Percentiles rank a stretch among this genome's conserved stretches.
phyloP scores from a whole-genome alignment of 768 basidiomycete genomes.

The Russula sp. region DNA sequence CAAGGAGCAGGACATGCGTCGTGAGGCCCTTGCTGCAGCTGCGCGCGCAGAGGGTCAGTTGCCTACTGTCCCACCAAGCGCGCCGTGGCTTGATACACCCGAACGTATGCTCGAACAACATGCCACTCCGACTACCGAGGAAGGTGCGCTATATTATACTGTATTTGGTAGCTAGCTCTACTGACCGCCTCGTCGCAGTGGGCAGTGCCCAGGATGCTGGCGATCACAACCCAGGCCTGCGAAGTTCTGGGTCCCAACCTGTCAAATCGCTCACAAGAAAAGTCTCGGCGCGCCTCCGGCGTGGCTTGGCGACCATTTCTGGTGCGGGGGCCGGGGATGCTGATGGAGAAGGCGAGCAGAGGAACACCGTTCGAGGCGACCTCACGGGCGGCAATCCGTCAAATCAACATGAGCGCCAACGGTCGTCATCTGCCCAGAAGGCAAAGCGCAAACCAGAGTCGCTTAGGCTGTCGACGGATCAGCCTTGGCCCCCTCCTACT shows the following conservation, averaged over 20 bases:
- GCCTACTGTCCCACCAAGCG: background rate
- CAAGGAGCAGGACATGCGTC: slow-evolving; percentile 22
- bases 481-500: background rate
- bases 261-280: slow-evolving; percentile 21
- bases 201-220: slow-evolving; percentile 9
- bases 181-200: slow-evolving; percentile 11
- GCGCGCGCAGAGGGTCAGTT: slow-evolving; percentile 6
- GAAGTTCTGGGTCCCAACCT: background rate
- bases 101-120: background rate
- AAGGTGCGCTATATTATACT: background rate
- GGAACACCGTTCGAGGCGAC: background rate
- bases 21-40: slow-evolving; percentile 19
- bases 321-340: background rate
- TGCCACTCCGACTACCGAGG: background rate
- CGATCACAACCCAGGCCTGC: background rate
- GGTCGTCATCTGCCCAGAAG: slow-evolving; percentile 10
- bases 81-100: background rate
- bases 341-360: background rate
- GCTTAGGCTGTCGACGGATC: slow-evolving; percentile 17
- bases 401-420: slow-evolving; percentile 12
- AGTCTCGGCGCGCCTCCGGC: slow-evolving; percentile 17
- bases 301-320: slow-evolving; percentile 2
- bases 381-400: background rate
- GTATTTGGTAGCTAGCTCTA: background rate
- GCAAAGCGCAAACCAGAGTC: slow-evolving; percentile 14